A percentile compares a stretch with the other conserved stretches of the same genome.
Conservation (phyloP, 306 rosid species). For the Corylus americana region DNA sequence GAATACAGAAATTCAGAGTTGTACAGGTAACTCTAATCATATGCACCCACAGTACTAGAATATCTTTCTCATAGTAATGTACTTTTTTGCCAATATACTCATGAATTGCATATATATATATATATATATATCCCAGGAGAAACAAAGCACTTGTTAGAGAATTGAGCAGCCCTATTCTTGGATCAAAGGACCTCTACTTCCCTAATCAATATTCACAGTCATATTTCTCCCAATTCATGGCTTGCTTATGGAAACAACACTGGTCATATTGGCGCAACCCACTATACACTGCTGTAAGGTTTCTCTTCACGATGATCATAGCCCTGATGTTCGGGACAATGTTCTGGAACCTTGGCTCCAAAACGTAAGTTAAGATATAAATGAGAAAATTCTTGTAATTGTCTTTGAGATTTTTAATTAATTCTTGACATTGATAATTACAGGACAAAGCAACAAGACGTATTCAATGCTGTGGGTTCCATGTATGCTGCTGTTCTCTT, state of each 20-base stretch:
- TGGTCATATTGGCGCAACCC: conserved; percentile 63
- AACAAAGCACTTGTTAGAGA: conserved; percentile 65
- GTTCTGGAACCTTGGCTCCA: conserved; percentile 61
- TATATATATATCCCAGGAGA: conserved; percentile 48
- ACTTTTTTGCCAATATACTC: neutral
- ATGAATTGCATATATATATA: neutral
- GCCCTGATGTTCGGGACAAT: conserved; percentile 57
- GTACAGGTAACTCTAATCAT: conserved; percentile 41
- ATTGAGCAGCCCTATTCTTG: conserved; percentile 46
- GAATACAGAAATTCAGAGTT: conserved; percentile 57
- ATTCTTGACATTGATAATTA: neutral
- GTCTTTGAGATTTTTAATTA: neutral
- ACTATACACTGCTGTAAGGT: conserved; percentile 48
- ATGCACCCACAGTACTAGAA: neutral
- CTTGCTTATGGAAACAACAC: conserved; percentile 82
- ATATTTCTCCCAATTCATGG: conserved; percentile 59
- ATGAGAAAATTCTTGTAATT: neutral
- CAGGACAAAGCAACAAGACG: conserved; percentile 33
- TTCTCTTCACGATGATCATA: conserved; percentile 38
- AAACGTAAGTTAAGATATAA: conserved; percentile 38
- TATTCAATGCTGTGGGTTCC: conserved; percentile 53
- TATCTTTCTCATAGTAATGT: neutral
- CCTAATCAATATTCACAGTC: conserved; percentile 57
- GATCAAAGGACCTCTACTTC: conserved; percentile 66
- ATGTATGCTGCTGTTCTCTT: conserved; percentile 54